Percentiles rank a stretch among this genome's conserved stretches.
Evolutionary conservation across 192 early-diverging fungal genomes (phyloP).

Genomic region (Gonapodya sp.): DNA sequence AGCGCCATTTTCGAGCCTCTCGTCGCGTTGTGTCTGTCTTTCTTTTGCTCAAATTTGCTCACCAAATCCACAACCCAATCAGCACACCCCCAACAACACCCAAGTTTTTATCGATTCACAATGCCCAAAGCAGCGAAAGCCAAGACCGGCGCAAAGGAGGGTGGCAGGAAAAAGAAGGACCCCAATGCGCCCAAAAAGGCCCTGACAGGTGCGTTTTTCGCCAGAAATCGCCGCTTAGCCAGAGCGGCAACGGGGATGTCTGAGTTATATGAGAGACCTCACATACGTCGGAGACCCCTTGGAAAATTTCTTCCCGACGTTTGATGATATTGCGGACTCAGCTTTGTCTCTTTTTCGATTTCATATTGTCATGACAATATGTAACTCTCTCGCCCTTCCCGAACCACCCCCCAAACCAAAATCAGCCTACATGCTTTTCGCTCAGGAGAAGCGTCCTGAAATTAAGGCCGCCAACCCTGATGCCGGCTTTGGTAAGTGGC

Average conservation of each 20-base stretch:
- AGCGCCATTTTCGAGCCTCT: too few relatives aligned
- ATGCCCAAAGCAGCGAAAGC: not conserved
- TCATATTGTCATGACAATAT: too few relatives aligned
- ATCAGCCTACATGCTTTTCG: conserved; percentile 10
- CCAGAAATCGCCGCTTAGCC: not conserved
- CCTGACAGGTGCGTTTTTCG: not conserved
- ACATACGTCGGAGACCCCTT: too few relatives aligned
- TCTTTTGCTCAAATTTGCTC: not conserved
- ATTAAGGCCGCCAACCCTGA: conserved; percentile 10
- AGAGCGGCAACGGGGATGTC: too few relatives aligned
- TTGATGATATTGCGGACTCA: too few relatives aligned
- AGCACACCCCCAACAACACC: not conserved
- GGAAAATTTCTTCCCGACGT: too few relatives aligned
- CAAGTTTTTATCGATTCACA: not conserved
- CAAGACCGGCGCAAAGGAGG: conserved; percentile 7
- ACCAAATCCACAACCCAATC: not conserved
- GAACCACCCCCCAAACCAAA: not conserved
- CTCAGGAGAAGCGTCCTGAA: not conserved
- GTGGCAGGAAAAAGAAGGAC: not conserved
- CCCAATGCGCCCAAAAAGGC: conserved; percentile 7
- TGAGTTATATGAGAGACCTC: too few relatives aligned
- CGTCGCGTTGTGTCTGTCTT: too few relatives aligned
- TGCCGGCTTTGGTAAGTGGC: not conserved
- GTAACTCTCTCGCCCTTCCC: not conserved
- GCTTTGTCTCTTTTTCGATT: too few relatives aligned